Base-by-base conservation (phyloP, 1,284 basidiomycete genomes). In the Rugosomyces carneus region DNA sequence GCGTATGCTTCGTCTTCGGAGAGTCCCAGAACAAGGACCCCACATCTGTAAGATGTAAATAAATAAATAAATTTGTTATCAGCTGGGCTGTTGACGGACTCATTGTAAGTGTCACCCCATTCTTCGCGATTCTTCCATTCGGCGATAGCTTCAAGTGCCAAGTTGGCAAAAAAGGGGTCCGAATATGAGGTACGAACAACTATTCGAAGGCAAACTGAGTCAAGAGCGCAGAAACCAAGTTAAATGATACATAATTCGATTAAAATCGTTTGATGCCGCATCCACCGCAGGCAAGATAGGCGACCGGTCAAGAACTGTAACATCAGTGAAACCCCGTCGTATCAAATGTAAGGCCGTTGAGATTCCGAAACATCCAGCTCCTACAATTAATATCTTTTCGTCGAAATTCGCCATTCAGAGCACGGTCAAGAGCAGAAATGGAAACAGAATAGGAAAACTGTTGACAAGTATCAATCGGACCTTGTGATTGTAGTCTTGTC, bases 321-420 rank as follows among this genome's bases (percentile, higher is more conserved):
- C 71, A 50, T 78, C 55, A n/a, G 62, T 73, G 61, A 81, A 87
- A 9, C 86, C 85, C 45, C 80, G 70, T 40, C 68, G 61, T 27
- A 89, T 68, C n/a, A 93, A 76, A 56, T 89, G 79, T 50, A 82
- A 78, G 1, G 89, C 88, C 0, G 89, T 86, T 2, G 89, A 89
- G n/a, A 89, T 68, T 2, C 92, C 92, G 58, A 93, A 92, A 50
- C 82, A 83, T 9, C 92, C 91, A 27, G 87, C 84, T n/a, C 91
- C 91, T 37, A 93, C 70, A 52, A 94, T 84, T 37, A 92, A 57
- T 24, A 89, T 68, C 48, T 67, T 68, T 42, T 64, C 60, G 40
- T 63, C 44, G 36, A 56, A 46, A 46, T 50, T 53, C 42, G 55
- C 56, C 66, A 66, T 67, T 6, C 16, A 24, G 11, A 20, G 31